Base-by-base conservation (phyloP, 2,329 filamentous ascomycete genomes). In the Claviceps fusiformis region DNA sequence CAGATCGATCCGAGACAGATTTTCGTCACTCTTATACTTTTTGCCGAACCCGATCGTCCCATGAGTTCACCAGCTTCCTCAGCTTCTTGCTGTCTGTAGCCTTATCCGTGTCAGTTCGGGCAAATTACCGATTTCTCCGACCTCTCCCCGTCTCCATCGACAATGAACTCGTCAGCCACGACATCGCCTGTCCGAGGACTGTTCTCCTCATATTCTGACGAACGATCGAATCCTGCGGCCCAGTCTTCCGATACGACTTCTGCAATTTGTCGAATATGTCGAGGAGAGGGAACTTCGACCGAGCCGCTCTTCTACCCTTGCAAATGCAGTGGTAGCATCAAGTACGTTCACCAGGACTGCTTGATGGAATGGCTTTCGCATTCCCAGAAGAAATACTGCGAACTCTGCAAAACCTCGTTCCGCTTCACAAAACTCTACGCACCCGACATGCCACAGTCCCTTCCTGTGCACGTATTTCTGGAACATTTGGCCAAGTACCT, bases 311-410 rank as follows among this genome's bases (percentile, higher is more conserved):
- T 95, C 75, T 93, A 95, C 67, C 93, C 93, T 6, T 98, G 93
- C 83, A 96, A 96, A 76, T 98, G 93, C 75, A 96, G 89, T 67
- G 93, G 93, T 56, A 97, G 92, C 72, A 98, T 98, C 74, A 96
- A 95, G 74, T 95, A 87, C 65, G 93, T 98, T 58, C 93, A 98
- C 69, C 93, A 98, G 71, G 88, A 95, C 68, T 98, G 93, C 69
- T 74, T 98, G 71, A 95, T 98, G 86, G 91, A 97, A 71, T 98
- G 93, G 93, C 78, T 98, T 27, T 92, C 90, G 52, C 95, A 98
- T 70, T 97, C 93, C 1, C 91, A 98, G 69, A 98, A 98, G 80
- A 97, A 97, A 71, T 88, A 98, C 75, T 98, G 95, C 77, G 93
- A 98, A 74, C 83, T 98, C 41, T 98, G 93, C 82, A 98, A 98